Percentiles rank a stretch among this genome's conserved stretches.
phyloP scores from a whole-genome alignment of 768 basidiomycete species.

The Rhizopogon vulgaris region DNA sequence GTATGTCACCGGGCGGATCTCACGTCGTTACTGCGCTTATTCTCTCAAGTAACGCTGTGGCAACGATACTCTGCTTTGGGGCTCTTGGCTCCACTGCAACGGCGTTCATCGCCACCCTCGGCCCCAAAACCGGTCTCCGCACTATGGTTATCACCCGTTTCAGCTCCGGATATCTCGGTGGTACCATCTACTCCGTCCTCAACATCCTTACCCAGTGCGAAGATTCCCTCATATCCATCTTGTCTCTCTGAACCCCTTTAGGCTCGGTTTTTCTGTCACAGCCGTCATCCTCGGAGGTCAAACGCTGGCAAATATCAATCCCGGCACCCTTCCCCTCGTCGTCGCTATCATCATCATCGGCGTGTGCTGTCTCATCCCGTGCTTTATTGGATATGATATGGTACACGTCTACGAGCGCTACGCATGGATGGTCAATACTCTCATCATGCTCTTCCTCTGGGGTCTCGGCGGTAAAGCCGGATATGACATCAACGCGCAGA shows the following conservation, averaged over 20 bases:
- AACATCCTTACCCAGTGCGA: conserved; percentile 46
- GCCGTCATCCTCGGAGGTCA: conserved; percentile 51
- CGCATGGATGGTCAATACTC: conserved; percentile 42
- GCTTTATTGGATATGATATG: conserved; percentile 41
- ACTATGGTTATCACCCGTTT: conserved; percentile 49
- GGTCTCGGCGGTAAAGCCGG: conserved; percentile 44
- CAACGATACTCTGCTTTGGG: conserved; percentile 39
- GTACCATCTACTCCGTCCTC: conserved; percentile 42
- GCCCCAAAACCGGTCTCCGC: conserved; percentile 46
- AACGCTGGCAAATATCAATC: conserved; percentile 40
- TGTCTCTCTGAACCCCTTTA: conserved; percentile 6
- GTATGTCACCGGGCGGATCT: conserved; percentile 18
- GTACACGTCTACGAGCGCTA: conserved; percentile 49
- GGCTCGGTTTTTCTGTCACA: conserved; percentile 43
- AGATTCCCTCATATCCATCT: not conserved
- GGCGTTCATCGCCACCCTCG: conserved; percentile 48
- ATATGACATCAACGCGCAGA: conserved; percentile 39
- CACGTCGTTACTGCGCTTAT: not conserved
- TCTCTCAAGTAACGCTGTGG: conserved; percentile 33
- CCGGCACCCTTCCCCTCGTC: conserved; percentile 38
- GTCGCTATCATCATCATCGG: conserved; percentile 44
- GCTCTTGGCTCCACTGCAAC: conserved; percentile 37
- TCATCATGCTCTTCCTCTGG: conserved; percentile 47
- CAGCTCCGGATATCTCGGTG: conserved; percentile 43
- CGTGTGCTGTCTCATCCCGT: conserved; percentile 36